Conservation (phyloP, 2,329 filamentous ascomycete species). For the Berkeleyomyces basicola region DNA sequence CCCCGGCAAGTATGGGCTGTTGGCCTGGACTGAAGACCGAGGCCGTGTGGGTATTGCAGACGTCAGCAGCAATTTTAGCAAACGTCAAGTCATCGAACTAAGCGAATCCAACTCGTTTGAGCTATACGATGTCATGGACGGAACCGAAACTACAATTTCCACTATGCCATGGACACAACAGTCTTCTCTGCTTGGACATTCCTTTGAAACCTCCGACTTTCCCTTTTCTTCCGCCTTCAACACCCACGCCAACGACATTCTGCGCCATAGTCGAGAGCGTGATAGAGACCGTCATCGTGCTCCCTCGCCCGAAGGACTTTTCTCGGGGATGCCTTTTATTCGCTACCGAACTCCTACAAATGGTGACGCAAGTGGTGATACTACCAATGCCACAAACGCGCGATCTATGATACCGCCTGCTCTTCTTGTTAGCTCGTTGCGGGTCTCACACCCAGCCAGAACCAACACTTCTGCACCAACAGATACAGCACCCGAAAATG, state of each 20-base stretch:
- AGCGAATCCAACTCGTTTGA: conserved; percentile 29
- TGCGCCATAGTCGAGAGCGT: background rate
- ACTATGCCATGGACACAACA: background rate
- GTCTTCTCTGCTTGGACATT: background rate
- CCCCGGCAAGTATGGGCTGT: conserved; percentile 72
- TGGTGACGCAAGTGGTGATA: background rate
- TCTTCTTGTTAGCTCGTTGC: background rate
- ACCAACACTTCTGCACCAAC: background rate
- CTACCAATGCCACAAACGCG: background rate
- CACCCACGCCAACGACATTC: background rate
- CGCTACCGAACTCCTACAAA: background rate
- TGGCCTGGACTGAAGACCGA: conserved; percentile 88
- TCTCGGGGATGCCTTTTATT: background rate
- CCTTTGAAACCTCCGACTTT: too few relatives aligned
- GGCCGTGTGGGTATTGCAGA: conserved; percentile 61
- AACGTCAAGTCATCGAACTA: conserved; percentile 52
- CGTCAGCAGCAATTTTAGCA: conserved; percentile 46
- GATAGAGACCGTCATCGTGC: background rate
- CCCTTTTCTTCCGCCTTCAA: background rate
- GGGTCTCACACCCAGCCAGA: background rate
- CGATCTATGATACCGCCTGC: background rate
- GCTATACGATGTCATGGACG: background rate
- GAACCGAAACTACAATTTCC: background rate
- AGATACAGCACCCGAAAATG: background rate
- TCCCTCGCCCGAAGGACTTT: background rate